phyloP scores from a whole-genome alignment of 2,329 filamentous ascomycete genomes.

The Fusarium heterosporum region DNA sequence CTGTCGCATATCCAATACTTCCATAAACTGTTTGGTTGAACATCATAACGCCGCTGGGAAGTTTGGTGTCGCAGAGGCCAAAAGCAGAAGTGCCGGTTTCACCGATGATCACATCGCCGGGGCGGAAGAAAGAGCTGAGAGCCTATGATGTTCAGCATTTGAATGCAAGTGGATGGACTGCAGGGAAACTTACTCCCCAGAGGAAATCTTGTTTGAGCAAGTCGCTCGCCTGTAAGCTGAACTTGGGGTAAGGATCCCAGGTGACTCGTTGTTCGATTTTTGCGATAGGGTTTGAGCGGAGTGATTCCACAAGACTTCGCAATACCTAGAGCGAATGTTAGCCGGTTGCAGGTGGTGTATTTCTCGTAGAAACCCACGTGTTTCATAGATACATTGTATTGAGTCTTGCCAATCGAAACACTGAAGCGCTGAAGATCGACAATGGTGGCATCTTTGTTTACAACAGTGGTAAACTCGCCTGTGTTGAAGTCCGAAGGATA shows the following conservation, averaged over 20 bases:
- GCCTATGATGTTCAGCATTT: not conserved
- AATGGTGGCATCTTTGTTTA: not conserved
- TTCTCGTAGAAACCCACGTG: not conserved
- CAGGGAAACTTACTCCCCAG: not conserved
- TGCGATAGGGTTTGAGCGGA: not conserved
- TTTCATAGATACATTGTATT: not conserved
- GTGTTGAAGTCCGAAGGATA: constrained; percentile 5
- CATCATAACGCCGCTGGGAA: not conserved
- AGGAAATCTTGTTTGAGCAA: constrained; percentile 2
- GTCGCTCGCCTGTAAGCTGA: not conserved
- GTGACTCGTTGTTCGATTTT: not conserved
- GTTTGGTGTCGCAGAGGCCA: constrained; percentile 2
- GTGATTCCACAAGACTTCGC: not conserved
- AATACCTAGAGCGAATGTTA: not conserved
- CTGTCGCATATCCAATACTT: not conserved
- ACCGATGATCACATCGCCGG: not conserved
- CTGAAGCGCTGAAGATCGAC: not conserved
- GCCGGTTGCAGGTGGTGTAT: rapidly evolving
- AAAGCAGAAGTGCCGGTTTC: not conserved
- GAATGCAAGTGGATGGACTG: rapidly evolving
- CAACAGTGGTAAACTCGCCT: not conserved
- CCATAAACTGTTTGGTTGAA: constrained; percentile 5
- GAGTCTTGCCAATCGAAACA: not conserved
- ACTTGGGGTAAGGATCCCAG: not conserved
- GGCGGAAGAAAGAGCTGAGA: not conserved